A percentile compares a stretch with the other conserved stretches of the same genome.
Conservation (phyloP, 2,329 filamentous ascomycete species). For the Cercospora beticola region DNA sequence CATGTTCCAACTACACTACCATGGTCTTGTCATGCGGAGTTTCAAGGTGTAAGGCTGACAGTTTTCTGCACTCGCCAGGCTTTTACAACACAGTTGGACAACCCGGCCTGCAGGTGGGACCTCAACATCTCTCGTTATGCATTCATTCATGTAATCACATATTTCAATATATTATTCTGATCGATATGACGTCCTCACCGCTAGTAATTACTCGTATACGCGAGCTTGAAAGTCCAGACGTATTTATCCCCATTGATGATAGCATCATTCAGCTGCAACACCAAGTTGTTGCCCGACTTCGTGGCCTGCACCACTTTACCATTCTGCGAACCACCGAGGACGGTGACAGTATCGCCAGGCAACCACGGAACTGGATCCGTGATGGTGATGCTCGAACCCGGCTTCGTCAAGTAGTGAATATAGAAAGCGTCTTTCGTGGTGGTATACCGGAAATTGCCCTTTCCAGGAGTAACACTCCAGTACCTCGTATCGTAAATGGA, state of each 20-base stretch:
- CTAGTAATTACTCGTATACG: neutral
- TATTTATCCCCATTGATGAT: neutral
- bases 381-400: conserved; percentile 19
- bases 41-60: neutral
- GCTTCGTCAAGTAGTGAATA: conserved; percentile 45
- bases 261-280: neutral
- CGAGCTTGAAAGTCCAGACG: neutral
- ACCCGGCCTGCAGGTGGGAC: neutral
- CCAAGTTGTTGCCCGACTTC: neutral
- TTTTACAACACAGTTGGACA: neutral
- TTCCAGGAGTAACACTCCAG: conserved; percentile 8
- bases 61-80: neutral
- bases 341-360: neutral
- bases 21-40: neutral
- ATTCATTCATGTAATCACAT: neutral
- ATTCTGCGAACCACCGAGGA: neutral
- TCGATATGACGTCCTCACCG: neutral
- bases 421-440: conserved; percentile 53
- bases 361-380: conserved; percentile 7
- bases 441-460: conserved; percentile 46
- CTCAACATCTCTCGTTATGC: neutral
- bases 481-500: conserved; percentile 14
- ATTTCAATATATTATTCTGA: neutral
- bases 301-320: neutral
- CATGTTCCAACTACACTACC: neutral